Evolutionary conservation across 257 asterid genomes (phyloP).

Genomic region (Gentiana straminea): DNA sequence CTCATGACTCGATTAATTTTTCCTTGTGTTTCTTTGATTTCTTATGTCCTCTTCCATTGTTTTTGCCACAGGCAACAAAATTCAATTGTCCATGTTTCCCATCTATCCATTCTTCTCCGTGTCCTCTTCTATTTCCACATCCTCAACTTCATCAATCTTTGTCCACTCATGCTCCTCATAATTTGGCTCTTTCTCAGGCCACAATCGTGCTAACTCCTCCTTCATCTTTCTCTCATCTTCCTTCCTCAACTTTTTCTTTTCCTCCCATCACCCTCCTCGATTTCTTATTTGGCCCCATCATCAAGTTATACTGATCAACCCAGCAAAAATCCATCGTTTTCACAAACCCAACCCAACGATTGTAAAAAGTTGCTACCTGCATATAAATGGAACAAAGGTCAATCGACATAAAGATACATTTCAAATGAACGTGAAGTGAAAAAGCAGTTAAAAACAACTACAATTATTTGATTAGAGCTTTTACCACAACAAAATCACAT

Average conservation of each 20-base stretch:
- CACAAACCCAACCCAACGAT: slow-evolving; percentile 68
- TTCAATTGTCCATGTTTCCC: slow-evolving; percentile 32
- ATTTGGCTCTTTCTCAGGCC: slow-evolving; percentile 58
- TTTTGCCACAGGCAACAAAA: slow-evolving; percentile 83
- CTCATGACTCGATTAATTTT: slow-evolving; percentile 66
- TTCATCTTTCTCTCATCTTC: slow-evolving; percentile 64
- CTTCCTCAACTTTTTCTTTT: slow-evolving; percentile 81
- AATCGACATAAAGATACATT: background rate
- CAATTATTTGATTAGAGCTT: too few relatives aligned
- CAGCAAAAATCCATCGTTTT: slow-evolving; percentile 79
- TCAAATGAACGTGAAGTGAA: background rate
- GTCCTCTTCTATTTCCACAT: slow-evolving; percentile 42
- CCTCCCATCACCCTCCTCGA: slow-evolving; percentile 86
- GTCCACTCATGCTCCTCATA: slow-evolving; percentile 89
- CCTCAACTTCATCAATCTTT: slow-evolving; percentile 54
- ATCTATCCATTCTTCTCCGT: slow-evolving; percentile 33
- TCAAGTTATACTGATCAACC: slow-evolving; percentile 77
- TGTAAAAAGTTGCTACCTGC: slow-evolving; percentile 93
- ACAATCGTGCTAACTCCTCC: slow-evolving; percentile 74
- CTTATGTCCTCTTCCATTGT: slow-evolving; percentile 93
- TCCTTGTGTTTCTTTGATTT: slow-evolving; percentile 96
- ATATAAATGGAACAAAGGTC: slow-evolving; percentile 4
- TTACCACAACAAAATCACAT: too few relatives aligned
- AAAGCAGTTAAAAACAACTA: too few relatives aligned
- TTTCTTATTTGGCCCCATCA: slow-evolving; percentile 79